Conservation (phyloP, 306 rosid species). For the Phaseolus lunatus region DNA sequence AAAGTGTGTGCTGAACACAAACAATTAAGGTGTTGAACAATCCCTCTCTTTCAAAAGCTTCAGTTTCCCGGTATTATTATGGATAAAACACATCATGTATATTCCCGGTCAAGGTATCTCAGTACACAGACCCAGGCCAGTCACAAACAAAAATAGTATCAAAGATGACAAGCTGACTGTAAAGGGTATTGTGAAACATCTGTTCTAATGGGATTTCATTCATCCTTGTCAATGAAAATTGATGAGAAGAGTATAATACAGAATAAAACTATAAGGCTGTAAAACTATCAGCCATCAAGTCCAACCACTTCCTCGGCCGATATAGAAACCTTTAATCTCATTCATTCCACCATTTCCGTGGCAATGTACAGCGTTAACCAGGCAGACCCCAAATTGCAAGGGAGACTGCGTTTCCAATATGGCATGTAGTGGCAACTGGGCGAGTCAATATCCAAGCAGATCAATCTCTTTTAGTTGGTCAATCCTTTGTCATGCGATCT, state of each 20-base stretch:
- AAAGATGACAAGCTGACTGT: constrained; percentile 17
- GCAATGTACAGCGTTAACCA: constrained; percentile 31
- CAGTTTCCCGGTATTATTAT: neutral
- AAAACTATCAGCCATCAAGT: constrained; percentile 46
- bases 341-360: constrained; percentile 28
- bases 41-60: neutral
- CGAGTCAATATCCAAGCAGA: constrained; percentile 22
- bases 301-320: constrained; percentile 27
- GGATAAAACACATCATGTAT: neutral
- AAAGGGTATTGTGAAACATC: constrained; percentile 30
- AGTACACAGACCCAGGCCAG: constrained; percentile 5
- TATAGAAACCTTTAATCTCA: constrained; percentile 34
- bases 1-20: too few relatives aligned
- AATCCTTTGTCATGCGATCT: constrained; percentile 51
- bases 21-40: neutral
- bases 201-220: constrained; percentile 26
- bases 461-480: constrained; percentile 43
- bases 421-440: constrained; percentile 36
- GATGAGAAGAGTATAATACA: constrained; percentile 39
- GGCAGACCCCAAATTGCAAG: constrained; percentile 34
- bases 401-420: constrained; percentile 33
- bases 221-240: constrained; percentile 30
- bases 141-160: constrained; percentile 17
- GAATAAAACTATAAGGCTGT: constrained; percentile 41
- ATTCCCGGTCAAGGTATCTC: neutral